These are phyloP conservation scores for Pythium angustatum DNA, from an alignment of 352 stramenopile species.

Conservation along the genomic window DNA sequence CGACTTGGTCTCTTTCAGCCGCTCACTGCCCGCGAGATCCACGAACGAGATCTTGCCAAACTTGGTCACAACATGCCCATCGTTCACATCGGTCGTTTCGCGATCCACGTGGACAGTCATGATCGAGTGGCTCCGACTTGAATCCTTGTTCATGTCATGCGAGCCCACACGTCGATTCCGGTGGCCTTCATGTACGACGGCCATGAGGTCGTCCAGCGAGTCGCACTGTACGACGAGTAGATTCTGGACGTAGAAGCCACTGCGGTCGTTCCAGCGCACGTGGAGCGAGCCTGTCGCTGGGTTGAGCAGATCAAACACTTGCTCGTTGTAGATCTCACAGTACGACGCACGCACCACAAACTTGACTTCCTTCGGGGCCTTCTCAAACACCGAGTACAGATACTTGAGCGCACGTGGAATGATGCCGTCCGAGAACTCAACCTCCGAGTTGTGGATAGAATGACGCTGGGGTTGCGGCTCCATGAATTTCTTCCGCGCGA, in stretches of 20 bases:
- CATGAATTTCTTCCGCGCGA: conserved; percentile 27
- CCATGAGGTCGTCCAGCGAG: conserved; percentile 68
- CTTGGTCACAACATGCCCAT: conserved; percentile 51
- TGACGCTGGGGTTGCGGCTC: conserved; percentile 1
- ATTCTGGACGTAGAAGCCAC: conserved; percentile 80
- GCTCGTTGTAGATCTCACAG: conserved; percentile 87
- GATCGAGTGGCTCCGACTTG: conserved; percentile 76
- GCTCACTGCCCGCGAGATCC: conserved; percentile 77
- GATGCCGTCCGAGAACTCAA: conserved; percentile 62
- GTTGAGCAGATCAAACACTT: conserved; percentile 79
- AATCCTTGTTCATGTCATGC: conserved; percentile 82
- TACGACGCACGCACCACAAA: conserved; percentile 74
- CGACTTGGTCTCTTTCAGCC: conserved; percentile 73
- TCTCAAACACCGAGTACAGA: conserved; percentile 53
- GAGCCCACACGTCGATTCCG: conserved; percentile 63
- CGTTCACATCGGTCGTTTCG: conserved; percentile 45
- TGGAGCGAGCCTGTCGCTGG: conserved; percentile 56
- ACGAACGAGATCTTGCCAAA: conserved; percentile 84
- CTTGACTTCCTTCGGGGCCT: conserved; percentile 45
- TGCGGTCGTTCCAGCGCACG: conserved; percentile 71
- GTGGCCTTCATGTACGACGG: conserved; percentile 76
- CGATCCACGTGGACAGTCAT: conserved; percentile 75
- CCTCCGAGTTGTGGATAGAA: conserved; percentile 5
- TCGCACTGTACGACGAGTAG: conserved; percentile 76
- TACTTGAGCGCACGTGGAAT: conserved; percentile 77